A percentile compares a stretch with the other conserved stretches of the same genome.
These are phyloP conservation scores for Cylindrotheca closterium DNA, from an alignment of 108 stramenopile species.

Conservation along the genomic window DNA sequence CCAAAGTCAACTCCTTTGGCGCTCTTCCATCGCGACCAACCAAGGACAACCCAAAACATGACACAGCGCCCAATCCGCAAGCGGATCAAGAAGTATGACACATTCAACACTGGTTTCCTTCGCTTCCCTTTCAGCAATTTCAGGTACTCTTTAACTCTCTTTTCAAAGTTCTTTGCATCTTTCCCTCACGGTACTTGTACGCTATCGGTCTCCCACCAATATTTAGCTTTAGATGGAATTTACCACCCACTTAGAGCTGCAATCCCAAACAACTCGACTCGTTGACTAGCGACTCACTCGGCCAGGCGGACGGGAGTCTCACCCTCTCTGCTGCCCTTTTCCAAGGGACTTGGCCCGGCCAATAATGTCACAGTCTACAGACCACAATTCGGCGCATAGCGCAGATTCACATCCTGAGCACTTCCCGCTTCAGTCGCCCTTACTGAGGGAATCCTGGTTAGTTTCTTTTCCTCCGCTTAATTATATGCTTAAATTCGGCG, in stretches of 20 bases:
- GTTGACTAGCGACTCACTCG: conserved; percentile 66
- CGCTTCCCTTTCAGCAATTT: conserved; percentile 96
- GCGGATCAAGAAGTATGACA: conserved; percentile 57
- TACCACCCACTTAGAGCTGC: conserved; percentile 95
- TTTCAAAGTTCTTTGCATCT: conserved; percentile 97
- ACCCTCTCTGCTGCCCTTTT: conserved; percentile 40
- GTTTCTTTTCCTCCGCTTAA: conserved; percentile 97
- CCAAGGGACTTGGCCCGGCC: conserved; percentile 88
- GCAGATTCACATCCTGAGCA: conserved; percentile 86
- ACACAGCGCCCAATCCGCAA: conserved; percentile 70
- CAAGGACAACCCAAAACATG: conserved; percentile 48
- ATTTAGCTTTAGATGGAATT: conserved; percentile 97
- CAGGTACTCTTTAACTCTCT: conserved; percentile 98
- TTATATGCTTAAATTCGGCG: conserved; percentile 98
- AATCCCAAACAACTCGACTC: conserved; percentile 97
- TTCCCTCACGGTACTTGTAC: conserved; percentile 95
- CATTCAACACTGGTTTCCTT: conserved; percentile 83
- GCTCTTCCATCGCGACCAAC: conserved; percentile 42
- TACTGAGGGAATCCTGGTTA: conserved; percentile 95
- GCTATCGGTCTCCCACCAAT: conserved; percentile 94
- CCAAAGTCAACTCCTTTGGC: conserved; percentile 30
- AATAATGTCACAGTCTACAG: conserved; percentile 65
- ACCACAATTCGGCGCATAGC: conserved; percentile 84
- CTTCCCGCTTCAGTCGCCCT: conserved; percentile 95
- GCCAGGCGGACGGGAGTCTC: conserved; percentile 88